These are phyloP conservation scores for Trapa incisa DNA, from an alignment of 345 rosid species.

Conservation along the genomic window DNA sequence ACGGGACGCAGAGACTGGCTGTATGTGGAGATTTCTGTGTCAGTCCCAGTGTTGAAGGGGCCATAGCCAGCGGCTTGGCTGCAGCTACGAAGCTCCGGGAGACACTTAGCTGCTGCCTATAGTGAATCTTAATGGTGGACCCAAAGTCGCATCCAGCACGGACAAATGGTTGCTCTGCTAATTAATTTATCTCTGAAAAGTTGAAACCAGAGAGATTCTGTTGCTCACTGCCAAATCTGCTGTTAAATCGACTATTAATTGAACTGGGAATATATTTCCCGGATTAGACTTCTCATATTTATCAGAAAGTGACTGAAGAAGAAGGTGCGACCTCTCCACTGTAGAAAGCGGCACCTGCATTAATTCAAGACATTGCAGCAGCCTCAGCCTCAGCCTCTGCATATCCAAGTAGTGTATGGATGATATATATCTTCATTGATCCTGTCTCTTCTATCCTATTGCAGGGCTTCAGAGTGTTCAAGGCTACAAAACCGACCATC, in stretches of 20 bases:
- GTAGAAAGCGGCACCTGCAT: neutral
- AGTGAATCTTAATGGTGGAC: neutral
- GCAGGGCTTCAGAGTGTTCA: neutral
- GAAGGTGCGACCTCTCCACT: neutral
- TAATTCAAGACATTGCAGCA: neutral
- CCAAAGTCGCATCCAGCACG: neutral
- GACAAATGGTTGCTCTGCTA: neutral
- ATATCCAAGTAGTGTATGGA: no score
- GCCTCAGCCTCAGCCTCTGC: neutral
- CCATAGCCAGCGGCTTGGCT: conserved; percentile 64
- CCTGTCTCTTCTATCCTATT: neutral
- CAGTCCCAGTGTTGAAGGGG: conserved; percentile 75
- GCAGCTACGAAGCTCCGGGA: conserved; percentile 56
- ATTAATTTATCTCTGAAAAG: neutral
- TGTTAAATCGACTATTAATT: neutral
- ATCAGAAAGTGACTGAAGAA: neutral
- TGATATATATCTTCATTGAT: neutral
- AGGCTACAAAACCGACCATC: neutral
- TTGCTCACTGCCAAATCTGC: neutral
- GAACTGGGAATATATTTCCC: neutral
- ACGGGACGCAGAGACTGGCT: conserved; percentile 37
- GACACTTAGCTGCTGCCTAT: conserved; percentile 27
- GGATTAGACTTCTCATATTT: neutral
- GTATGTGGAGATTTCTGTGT: conserved; percentile 83
- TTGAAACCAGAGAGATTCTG: neutral